Percentiles rank a stretch among this genome's conserved stretches.
phyloP scores from a whole-genome alignment of 768 basidiomycete species.

The Termitomyces sp. region DNA sequence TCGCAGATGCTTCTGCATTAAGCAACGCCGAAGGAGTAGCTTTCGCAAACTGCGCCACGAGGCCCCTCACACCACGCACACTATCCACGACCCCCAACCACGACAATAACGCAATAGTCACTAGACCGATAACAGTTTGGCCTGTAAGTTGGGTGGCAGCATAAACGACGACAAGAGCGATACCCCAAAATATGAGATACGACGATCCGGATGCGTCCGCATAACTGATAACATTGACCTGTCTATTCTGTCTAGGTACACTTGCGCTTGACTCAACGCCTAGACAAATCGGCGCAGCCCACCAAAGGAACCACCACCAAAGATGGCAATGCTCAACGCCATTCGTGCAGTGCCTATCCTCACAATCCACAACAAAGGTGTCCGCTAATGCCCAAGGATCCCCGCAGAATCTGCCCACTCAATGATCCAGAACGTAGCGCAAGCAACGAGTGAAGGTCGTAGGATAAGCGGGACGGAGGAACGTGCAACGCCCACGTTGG shows the following conservation, averaged over 20 bases:
- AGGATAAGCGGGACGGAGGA: constrained; percentile 57
- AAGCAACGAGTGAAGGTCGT: constrained; percentile 50
- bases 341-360: constrained; percentile 61
- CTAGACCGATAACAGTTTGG: constrained; percentile 68
- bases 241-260: constrained; percentile 23
- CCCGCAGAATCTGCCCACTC: constrained; percentile 71
- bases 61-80: constrained; percentile 59
- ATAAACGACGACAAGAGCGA: constrained; percentile 58
- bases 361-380: constrained; percentile 36
- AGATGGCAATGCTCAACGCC: constrained; percentile 41
- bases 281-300: constrained; percentile 67
- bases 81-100: constrained; percentile 81
- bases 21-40: constrained; percentile 39
- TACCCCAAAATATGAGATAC: constrained; percentile 77
- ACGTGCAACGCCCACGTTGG: constrained; percentile 67
- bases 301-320: constrained; percentile 66
- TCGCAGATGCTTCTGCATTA: constrained; percentile 22
- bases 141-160: constrained; percentile 73
- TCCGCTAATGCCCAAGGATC: constrained; percentile 34
- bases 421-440: constrained; percentile 67
- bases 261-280: constrained; percentile 39
- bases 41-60: constrained; percentile 46
- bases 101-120: constrained; percentile 61
- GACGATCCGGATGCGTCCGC: constrained; percentile 88
- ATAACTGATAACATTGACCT: constrained; percentile 70